phyloP scores from a whole-genome alignment of 345 rosid species.

The Eucalyptus urophylla region DNA sequence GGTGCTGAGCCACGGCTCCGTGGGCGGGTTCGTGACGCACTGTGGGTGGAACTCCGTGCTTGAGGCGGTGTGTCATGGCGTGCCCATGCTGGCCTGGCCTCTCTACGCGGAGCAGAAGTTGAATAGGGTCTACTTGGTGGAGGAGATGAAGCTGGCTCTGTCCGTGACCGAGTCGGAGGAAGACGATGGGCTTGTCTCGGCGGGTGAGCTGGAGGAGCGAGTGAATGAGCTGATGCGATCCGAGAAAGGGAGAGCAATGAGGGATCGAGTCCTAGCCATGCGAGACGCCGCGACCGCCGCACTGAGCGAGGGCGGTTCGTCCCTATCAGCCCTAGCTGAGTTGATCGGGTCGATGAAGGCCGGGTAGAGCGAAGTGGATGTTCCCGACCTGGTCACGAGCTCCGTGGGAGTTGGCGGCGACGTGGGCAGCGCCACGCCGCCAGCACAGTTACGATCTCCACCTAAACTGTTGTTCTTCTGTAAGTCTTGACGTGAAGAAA shows the following conservation, averaged over 20 bases:
- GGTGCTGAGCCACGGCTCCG: slow-evolving; percentile 1
- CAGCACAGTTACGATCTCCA: neutral
- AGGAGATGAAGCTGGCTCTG: slow-evolving; percentile 11
- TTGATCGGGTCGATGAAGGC: neutral
- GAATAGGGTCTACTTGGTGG: neutral
- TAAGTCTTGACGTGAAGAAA: neutral
- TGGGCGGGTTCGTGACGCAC: slow-evolving; percentile 7
- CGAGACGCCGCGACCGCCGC: neutral
- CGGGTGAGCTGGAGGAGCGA: slow-evolving; percentile 11
- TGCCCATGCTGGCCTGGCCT: slow-evolving; percentile 42
- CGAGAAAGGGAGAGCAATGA: neutral
- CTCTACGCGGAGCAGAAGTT: slow-evolving; percentile 26
- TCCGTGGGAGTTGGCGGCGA: neutral
- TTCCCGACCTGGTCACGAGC: neutral
- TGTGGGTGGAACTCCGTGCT: slow-evolving; percentile 10
- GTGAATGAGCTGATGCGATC: slow-evolving; percentile 15
- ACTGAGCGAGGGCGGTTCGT: neutral
- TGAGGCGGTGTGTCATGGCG: slow-evolving; percentile 22
- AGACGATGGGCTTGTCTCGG: slow-evolving; percentile 4
- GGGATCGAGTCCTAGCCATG: neutral
- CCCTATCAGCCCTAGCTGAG: neutral
- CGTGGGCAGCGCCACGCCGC: neutral
- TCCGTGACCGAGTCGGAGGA: neutral
- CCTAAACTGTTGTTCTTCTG: neutral
- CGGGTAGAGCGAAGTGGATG: neutral